Evolutionary conservation across 2,329 filamentous ascomycete genomes (phyloP).

Genomic region (Colletotrichum sp.): DNA sequence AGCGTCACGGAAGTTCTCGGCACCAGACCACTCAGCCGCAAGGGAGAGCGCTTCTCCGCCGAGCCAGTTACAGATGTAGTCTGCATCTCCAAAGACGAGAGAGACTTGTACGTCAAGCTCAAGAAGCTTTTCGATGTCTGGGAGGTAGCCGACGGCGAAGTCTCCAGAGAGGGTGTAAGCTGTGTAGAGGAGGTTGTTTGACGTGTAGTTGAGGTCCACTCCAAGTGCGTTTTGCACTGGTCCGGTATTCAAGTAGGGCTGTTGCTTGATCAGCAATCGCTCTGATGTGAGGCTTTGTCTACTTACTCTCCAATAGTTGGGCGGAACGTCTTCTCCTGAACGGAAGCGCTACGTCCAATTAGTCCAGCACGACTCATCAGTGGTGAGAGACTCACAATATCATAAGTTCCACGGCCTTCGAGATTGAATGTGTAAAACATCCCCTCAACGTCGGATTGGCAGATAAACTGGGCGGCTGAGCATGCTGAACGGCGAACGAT

Average conservation of each 20-base stretch:
- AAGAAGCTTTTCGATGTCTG: slow-evolving; percentile 40
- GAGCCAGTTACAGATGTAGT: slow-evolving; percentile 59
- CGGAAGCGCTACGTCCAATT: background rate
- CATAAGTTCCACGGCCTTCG: background rate
- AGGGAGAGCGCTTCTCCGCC: slow-evolving; percentile 54
- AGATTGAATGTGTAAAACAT: slow-evolving; percentile 41
- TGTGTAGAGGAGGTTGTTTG: slow-evolving; percentile 4
- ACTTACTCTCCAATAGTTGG: background rate
- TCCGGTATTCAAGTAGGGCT: slow-evolving; percentile 14
- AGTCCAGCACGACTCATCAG: rapidly evolving
- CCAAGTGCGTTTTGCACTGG: slow-evolving; percentile 64
- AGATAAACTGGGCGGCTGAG: background rate
- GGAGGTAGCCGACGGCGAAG: slow-evolving; percentile 1
- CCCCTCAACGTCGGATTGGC: slow-evolving; percentile 49
- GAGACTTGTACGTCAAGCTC: slow-evolving; percentile 60
- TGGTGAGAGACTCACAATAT: background rate
- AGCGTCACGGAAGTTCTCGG: slow-evolving; percentile 62
- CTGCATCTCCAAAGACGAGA: slow-evolving; percentile 61
- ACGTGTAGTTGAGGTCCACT: slow-evolving; percentile 61
- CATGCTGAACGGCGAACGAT: background rate
- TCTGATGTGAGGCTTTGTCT: background rate
- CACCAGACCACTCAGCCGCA: slow-evolving; percentile 63
- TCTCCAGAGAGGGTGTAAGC: slow-evolving; percentile 1
- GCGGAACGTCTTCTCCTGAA: background rate
- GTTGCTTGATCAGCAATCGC: background rate